Evolutionary conservation across 305 asterid genomes (phyloP).

Genomic region (Ajuga reptans): DNA sequence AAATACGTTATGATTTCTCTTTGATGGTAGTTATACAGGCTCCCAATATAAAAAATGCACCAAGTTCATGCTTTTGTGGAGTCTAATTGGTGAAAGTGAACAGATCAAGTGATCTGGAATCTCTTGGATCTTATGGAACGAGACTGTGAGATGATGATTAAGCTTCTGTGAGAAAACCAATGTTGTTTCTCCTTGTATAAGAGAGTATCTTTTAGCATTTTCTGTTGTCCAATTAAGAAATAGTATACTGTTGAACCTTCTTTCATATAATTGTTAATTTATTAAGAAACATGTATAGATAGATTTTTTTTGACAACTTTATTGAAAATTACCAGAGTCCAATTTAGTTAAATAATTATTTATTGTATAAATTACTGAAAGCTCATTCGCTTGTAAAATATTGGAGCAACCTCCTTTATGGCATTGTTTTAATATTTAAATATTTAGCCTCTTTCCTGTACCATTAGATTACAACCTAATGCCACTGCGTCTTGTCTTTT

Average conservation of each 20-base stretch:
- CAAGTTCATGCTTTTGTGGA: background rate
- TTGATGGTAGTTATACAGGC: background rate
- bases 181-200: background rate
- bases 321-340: background rate
- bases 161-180: background rate
- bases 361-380: background rate
- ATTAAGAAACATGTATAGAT: background rate
- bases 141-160: background rate
- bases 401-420: background rate
- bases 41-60: background rate
- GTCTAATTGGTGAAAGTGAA: background rate
- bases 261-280: background rate
- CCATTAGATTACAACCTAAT: background rate
- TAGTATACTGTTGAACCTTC: background rate
- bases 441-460: background rate
- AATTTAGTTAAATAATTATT: background rate
- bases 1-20: background rate
- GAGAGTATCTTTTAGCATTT: background rate
- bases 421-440: background rate
- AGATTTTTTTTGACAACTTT: background rate
- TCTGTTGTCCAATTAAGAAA: background rate
- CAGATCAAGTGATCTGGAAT: background rate
- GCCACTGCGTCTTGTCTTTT: background rate
- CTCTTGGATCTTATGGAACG: constrained; percentile 4
- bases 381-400: background rate